Conservation (phyloP, 2,329 filamentous ascomycete species). For the Rhynchosporium secalis region DNA sequence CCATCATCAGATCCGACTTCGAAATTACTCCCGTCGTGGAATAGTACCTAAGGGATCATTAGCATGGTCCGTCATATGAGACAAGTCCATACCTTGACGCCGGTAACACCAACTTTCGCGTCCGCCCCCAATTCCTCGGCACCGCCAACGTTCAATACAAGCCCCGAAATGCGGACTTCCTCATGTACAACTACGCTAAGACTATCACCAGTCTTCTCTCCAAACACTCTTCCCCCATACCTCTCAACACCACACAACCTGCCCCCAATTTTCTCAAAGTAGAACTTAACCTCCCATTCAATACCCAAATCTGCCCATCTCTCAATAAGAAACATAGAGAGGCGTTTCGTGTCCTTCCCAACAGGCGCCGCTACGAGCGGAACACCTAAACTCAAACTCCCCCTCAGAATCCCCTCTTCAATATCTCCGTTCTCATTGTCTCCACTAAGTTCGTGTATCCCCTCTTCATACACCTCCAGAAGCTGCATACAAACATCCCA, state of each 20-base stretch:
- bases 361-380: slow-evolving; percentile 20
- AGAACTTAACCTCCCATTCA: slow-evolving; percentile 13
- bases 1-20: slow-evolving; percentile 14
- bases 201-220: background rate
- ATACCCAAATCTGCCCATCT: slow-evolving; percentile 16
- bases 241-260: slow-evolving; percentile 19
- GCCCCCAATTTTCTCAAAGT: slow-evolving; percentile 11
- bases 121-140: slow-evolving; percentile 2
- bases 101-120: slow-evolving; percentile 19
- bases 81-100: slow-evolving; percentile 12
- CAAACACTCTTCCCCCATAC: background rate
- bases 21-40: slow-evolving; percentile 11
- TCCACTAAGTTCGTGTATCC: background rate
- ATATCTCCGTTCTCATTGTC: background rate
- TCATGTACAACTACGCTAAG: background rate
- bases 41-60: background rate
- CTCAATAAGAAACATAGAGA: slow-evolving; percentile 12
- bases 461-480: slow-evolving; percentile 2
- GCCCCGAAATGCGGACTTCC: slow-evolving; percentile 3
- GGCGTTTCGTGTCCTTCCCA: slow-evolving; percentile 3
- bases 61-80: background rate
- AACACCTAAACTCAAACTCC: slow-evolving; percentile 16
- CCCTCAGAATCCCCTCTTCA: slow-evolving; percentile 5
- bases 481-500: slow-evolving; percentile 8
- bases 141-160: slow-evolving; percentile 18